A percentile compares a stretch with the other conserved stretches of the same genome.
phyloP scores from a whole-genome alignment of 257 asterid species.

The Vinca minor region DNA sequence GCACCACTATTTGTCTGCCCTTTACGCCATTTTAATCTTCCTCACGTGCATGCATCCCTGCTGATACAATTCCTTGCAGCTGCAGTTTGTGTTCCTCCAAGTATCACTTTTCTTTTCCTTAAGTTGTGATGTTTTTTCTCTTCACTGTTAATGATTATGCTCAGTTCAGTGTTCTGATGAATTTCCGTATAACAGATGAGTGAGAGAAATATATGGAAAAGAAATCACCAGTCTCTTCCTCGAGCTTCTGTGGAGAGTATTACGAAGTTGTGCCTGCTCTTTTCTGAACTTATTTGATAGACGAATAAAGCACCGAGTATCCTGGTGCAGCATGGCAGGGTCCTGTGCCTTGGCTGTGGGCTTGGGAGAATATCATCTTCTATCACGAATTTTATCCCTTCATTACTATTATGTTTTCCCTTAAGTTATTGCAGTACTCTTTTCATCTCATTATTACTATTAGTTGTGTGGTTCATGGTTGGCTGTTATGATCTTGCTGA shows the following conservation, averaged over 20 bases:
- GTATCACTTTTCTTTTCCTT: not conserved
- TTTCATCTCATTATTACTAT: not conserved
- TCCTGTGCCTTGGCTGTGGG: not conserved
- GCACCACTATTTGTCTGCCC: not conserved
- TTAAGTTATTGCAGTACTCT: not conserved
- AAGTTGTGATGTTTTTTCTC: not conserved
- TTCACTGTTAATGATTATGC: not conserved
- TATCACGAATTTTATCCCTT: not conserved
- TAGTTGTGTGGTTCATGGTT: not conserved
- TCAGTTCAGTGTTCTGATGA: not conserved
- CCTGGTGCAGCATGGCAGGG: not conserved
- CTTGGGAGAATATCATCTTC: constrained; percentile 1
- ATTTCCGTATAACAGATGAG: not conserved
- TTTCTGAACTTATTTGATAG: not conserved
- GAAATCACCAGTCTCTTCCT: not conserved
- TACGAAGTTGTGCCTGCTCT: not conserved
- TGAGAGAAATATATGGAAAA: not conserved
- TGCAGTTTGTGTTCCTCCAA: not conserved
- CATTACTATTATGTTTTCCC: not conserved
- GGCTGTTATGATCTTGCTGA: not conserved
- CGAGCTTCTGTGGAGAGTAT: not conserved
- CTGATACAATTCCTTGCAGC: not conserved
- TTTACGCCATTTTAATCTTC: no score
- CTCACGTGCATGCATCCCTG: not conserved
- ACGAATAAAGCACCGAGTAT: not conserved